Conservation (phyloP, 1,284 basidiomycete species). For the Wolfiporia cocos region DNA sequence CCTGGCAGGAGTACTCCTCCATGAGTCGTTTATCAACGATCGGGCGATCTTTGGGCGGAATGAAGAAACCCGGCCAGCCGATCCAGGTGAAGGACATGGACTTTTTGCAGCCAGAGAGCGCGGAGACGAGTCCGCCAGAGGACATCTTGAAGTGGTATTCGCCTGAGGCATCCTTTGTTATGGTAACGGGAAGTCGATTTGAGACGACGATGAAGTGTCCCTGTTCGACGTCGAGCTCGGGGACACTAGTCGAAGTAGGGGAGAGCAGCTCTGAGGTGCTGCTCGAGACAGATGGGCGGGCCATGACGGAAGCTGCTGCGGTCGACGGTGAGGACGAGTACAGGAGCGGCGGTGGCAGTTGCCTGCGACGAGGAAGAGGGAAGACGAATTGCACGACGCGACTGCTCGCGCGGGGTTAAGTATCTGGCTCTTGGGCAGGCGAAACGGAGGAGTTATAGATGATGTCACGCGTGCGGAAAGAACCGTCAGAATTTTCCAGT, state of each 20-base stretch:
- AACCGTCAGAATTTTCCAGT: slow-evolving; percentile 1
- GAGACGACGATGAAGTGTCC: slow-evolving; percentile 92
- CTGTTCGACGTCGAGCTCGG: slow-evolving; percentile 33
- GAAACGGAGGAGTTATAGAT: slow-evolving; percentile 5
- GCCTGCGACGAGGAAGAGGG: neutral
- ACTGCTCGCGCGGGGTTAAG: neutral
- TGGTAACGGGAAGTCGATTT: slow-evolving; percentile 91
- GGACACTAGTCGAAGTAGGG: slow-evolving; percentile 16
- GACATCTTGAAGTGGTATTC: slow-evolving; percentile 98
- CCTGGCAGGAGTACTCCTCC: slow-evolving; percentile 95
- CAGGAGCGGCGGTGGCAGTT: neutral
- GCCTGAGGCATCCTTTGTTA: slow-evolving; percentile 80
- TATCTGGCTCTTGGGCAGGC: neutral
- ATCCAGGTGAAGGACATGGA: slow-evolving; percentile 96
- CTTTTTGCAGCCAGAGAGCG: slow-evolving; percentile 94
- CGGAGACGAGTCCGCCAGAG: slow-evolving; percentile 91
- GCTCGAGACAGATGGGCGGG: slow-evolving; percentile 1
- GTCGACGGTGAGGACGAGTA: slow-evolving; percentile 1
- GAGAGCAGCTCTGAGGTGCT: slow-evolving; percentile 17
- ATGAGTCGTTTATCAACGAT: slow-evolving; percentile 84
- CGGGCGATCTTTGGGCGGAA: slow-evolving; percentile 82
- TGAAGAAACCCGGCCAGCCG: slow-evolving; percentile 88
- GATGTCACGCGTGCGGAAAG: slow-evolving; percentile 4
- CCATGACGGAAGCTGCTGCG: slow-evolving; percentile 1
- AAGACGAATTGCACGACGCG: neutral